Percentiles rank a stretch among this genome's conserved stretches.
Evolutionary conservation across 1,284 basidiomycete species (phyloP).

Genomic region (Singerocomus rubriflavus): DNA sequence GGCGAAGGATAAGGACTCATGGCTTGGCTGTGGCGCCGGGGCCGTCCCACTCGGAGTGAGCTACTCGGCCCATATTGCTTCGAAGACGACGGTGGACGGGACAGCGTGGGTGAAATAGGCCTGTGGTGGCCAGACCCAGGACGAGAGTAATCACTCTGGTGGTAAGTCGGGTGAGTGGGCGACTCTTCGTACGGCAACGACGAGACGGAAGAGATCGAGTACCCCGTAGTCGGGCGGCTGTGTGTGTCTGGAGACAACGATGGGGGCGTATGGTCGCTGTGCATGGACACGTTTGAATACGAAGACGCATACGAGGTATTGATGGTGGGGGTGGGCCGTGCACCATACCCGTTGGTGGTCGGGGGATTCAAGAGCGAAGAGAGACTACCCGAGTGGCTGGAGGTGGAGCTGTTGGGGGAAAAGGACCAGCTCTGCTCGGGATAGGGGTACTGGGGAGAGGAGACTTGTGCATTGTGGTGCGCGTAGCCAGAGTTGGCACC

Average conservation of each 20-base stretch:
- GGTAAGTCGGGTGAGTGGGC: conserved; percentile 43
- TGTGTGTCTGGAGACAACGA: conserved; percentile 67
- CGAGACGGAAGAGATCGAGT: conserved; percentile 75
- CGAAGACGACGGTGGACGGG: conserved; percentile 62
- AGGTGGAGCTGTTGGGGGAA: conserved; percentile 50
- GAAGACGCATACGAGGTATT: conserved; percentile 68
- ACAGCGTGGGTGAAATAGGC: conserved; percentile 54
- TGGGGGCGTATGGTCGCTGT: conserved; percentile 62
- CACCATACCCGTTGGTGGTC: conserved; percentile 50
- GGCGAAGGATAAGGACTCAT: conserved; percentile 80
- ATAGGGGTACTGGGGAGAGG: conserved; percentile 59
- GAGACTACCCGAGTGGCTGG: conserved; percentile 66
- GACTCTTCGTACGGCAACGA: conserved; percentile 69
- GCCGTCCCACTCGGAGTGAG: conserved; percentile 64
- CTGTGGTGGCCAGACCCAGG: conserved; percentile 70
- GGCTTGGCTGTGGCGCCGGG: conserved; percentile 74
- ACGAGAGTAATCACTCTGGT: conserved; percentile 59
- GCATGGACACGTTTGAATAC: conserved; percentile 64
- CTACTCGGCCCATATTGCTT: conserved; percentile 46
- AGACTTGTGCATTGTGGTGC: conserved; percentile 43
- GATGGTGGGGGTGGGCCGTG: conserved; percentile 59
- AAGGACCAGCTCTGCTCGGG: conserved; percentile 60
- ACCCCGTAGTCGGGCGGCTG: conserved; percentile 77
- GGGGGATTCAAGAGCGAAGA: conserved; percentile 75
- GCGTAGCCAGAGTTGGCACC: conserved; percentile 36